Percentiles rank a stretch among this genome's conserved stretches.
Evolutionary conservation across 148 eudicot species (phyloP).

Genomic region (Spergularia bocconei): DNA sequence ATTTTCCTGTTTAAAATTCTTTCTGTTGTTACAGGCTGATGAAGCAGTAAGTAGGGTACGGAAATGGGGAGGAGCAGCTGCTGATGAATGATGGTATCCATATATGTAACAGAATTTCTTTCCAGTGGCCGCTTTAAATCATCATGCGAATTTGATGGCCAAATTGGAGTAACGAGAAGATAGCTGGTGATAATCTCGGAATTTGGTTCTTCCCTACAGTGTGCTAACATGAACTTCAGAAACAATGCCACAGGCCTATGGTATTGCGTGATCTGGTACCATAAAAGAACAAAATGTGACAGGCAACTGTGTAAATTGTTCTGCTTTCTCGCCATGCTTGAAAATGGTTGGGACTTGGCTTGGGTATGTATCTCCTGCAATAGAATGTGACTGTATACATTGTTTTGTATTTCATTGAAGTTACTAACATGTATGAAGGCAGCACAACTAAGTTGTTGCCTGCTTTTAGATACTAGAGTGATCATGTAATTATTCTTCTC

Average conservation of each 20-base stretch:
- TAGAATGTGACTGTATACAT: neutral
- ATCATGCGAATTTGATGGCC: neutral
- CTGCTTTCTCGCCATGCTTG: neutral
- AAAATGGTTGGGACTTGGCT: neutral
- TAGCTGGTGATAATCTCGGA: neutral
- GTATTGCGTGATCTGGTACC: neutral
- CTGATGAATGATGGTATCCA: constrained; percentile 30
- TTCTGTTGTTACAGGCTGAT: constrained; percentile 38
- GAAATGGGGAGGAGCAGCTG: constrained; percentile 68
- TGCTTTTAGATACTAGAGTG: neutral
- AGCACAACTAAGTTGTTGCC: neutral
- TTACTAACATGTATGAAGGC: neutral
- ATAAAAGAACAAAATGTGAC: neutral
- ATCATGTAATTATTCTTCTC: neutral
- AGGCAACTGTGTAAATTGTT: neutral
- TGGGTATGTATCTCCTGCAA: neutral
- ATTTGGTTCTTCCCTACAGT: neutral
- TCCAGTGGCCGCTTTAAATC: neutral
- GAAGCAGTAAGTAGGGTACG: constrained; percentile 62
- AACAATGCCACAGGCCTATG: neutral
- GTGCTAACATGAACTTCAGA: constrained; percentile 6
- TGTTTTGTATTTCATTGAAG: neutral
- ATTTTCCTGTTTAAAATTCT: neutral
- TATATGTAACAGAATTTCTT: neutral
- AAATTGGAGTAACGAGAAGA: neutral